A percentile compares a stretch with the other conserved stretches of the same genome.
Evolutionary conservation across 768 basidiomycete species (phyloP).

Genomic region (Piloderma croceum): DNA sequence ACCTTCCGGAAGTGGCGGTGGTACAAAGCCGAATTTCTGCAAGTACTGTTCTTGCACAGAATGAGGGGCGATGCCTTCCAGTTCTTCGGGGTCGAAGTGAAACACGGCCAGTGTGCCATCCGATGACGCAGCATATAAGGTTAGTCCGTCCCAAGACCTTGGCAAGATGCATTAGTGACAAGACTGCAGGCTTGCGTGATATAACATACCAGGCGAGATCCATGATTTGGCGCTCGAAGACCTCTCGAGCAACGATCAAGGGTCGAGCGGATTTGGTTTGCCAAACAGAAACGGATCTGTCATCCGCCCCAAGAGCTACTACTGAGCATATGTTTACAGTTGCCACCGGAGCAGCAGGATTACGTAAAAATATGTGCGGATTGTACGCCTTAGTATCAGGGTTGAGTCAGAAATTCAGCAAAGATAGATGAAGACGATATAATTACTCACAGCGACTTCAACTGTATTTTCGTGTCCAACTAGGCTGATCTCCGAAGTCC

Average conservation of each 20-base stretch:
- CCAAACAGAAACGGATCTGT: slow-evolving; percentile 93
- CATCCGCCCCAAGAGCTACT: slow-evolving; percentile 90
- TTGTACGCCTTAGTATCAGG: slow-evolving; percentile 68
- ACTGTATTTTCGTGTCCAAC: slow-evolving; percentile 98
- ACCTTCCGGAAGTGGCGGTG: slow-evolving; percentile 64
- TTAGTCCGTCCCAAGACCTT: slow-evolving; percentile 91
- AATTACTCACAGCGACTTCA: slow-evolving; percentile 75
- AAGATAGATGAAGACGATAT: neutral
- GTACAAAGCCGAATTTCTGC: slow-evolving; percentile 70
- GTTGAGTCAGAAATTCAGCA: neutral
- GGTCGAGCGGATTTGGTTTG: slow-evolving; percentile 89
- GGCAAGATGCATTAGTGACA: slow-evolving; percentile 6
- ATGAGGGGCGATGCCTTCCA: slow-evolving; percentile 75
- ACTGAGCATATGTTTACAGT: slow-evolving; percentile 87
- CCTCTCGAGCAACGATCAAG: slow-evolving; percentile 87
- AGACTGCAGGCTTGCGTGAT: slow-evolving; percentile 5
- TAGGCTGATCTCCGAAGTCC: slow-evolving; percentile 88
- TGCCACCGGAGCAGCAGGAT: slow-evolving; percentile 57
- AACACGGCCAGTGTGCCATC: slow-evolving; percentile 93
- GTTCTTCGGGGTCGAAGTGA: slow-evolving; percentile 72
- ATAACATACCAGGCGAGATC: slow-evolving; percentile 86
- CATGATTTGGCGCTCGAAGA: slow-evolving; percentile 92
- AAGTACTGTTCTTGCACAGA: slow-evolving; percentile 74
- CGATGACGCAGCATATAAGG: slow-evolving; percentile 90
- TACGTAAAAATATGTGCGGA: slow-evolving; percentile 87